Percentiles rank a stretch among this genome's conserved stretches.
These are phyloP conservation scores for Phytophthora pseudosyringae DNA, from an alignment of 352 stramenopile genomes.

Conservation along the genomic window DNA sequence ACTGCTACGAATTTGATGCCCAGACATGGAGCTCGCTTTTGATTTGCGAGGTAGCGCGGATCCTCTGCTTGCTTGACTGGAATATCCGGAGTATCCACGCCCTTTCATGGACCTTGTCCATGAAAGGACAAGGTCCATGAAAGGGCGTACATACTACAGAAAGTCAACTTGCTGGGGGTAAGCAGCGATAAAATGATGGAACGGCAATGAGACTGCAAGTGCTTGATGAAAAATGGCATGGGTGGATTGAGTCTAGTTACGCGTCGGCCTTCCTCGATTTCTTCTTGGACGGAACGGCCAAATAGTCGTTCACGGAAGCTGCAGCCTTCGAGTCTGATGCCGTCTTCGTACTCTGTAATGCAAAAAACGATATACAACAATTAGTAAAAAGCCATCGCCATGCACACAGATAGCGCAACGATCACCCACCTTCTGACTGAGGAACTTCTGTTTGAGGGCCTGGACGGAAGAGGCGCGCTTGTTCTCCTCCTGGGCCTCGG, in stretches of 20 bases:
- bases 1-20: constrained; percentile 3
- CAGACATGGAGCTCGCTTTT: constrained; percentile 21
- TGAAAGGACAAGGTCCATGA: constrained; percentile 10
- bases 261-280: constrained; percentile 48
- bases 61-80: constrained; percentile 28
- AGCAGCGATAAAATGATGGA: constrained; percentile 1
- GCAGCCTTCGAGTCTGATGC: constrained; percentile 31
- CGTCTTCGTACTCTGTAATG: constrained; percentile 46
- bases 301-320: constrained; percentile 66
- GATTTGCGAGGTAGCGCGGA: constrained; percentile 32
- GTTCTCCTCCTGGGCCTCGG: constrained; percentile 46
- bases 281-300: constrained; percentile 66
- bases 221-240: constrained; percentile 9
- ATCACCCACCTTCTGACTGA: constrained; percentile 67
- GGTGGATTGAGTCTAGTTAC: constrained; percentile 36
- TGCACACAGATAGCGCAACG: neutral
- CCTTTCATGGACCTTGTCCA: constrained; percentile 30
- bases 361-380: constrained; percentile 5
- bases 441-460: constrained; percentile 85
- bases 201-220: neutral
- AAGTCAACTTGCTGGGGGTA: no score
- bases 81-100: constrained; percentile 33
- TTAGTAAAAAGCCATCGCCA: neutral
- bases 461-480: constrained; percentile 65
- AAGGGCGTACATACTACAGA: no score